phyloP scores from a whole-genome alignment of 257 asterid species.

The Primulina huaijiensis region DNA sequence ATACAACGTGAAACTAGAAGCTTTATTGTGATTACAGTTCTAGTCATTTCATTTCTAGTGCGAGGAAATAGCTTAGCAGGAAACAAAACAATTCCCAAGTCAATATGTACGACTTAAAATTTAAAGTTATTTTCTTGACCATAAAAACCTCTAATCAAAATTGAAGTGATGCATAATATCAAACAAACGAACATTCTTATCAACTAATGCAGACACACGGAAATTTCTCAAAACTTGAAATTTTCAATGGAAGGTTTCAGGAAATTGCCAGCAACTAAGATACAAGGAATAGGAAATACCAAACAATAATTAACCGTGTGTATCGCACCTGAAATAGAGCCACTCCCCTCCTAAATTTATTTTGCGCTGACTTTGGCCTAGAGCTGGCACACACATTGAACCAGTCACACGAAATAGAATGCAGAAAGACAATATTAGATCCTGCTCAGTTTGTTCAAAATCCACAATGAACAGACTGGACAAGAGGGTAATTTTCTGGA shows the following conservation, averaged over 20 bases:
- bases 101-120: neutral
- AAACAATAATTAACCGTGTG: neutral
- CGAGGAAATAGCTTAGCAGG: neutral
- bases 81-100: neutral
- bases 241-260: neutral
- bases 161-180: too few relatives aligned
- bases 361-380: neutral
- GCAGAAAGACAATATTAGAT: constrained; percentile 19
- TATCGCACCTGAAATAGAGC: too few relatives aligned
- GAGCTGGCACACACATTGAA: neutral
- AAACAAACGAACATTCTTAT: neutral
- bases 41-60: neutral
- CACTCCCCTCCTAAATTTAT: neutral
- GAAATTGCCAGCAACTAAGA: neutral
- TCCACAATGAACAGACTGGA: neutral
- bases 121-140: neutral
- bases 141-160: neutral
- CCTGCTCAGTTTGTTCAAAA: constrained; percentile 22
- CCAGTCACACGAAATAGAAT: neutral
- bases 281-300: too few relatives aligned
- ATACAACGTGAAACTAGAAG: neutral
- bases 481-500: neutral
- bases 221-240: neutral
- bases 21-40: neutral
- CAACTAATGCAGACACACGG: neutral